A percentile compares a stretch with the other conserved stretches of the same genome.
Conservation (phyloP, 352 stramenopile species). For the Phytopythium ostracodes region DNA sequence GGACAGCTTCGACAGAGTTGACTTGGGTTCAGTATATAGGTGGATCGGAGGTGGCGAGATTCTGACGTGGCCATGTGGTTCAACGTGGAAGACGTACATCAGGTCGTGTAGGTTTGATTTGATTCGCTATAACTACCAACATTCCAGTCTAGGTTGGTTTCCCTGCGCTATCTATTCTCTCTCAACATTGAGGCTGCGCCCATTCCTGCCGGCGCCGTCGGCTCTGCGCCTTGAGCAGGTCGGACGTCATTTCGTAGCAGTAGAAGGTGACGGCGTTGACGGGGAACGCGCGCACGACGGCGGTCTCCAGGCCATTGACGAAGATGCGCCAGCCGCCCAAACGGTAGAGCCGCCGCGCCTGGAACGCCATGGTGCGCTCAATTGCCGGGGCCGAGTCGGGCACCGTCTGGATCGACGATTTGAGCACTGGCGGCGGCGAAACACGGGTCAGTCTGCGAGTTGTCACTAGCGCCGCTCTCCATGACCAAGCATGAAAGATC, state of each 20-base stretch:
- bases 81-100: neutral
- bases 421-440: slow-evolving; percentile 48
- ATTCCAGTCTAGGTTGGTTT: neutral
- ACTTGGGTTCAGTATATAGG: neutral
- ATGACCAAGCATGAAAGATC: slow-evolving; percentile 7
- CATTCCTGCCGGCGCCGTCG: neutral
- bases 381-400: slow-evolving; percentile 42
- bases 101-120: neutral
- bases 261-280: slow-evolving; percentile 87
- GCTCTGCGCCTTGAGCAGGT: slow-evolving; percentile 42
- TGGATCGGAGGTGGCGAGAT: neutral
- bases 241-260: slow-evolving; percentile 76
- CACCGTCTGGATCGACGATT: slow-evolving; percentile 82
- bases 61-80: slow-evolving; percentile 13
- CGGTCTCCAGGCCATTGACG: slow-evolving; percentile 70
- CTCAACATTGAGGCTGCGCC: neutral
- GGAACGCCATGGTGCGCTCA: slow-evolving; percentile 72
- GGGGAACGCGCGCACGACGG: slow-evolving; percentile 77
- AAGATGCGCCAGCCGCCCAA: slow-evolving; percentile 71
- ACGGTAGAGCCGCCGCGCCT: slow-evolving; percentile 58
- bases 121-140: slow-evolving; percentile 4
- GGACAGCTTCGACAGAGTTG: too few species aligned
- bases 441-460: neutral
- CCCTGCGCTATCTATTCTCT: neutral
- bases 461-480: neutral